Conservation (phyloP, 768 basidiomycete genomes). For the Rhizopogon sp. region DNA sequence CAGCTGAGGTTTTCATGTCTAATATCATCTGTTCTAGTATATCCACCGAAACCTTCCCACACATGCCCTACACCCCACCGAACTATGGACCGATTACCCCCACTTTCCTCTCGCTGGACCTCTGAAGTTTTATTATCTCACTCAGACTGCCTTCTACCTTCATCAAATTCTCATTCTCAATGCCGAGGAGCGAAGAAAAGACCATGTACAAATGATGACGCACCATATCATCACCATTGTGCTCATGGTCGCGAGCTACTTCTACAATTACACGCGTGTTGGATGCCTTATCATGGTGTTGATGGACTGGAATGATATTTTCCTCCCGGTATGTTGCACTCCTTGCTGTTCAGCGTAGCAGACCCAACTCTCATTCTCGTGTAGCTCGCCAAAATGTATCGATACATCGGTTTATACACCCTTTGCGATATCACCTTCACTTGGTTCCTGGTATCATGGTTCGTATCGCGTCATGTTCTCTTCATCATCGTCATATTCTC, state of each 20-base stretch:
- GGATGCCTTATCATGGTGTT: constrained; percentile 87
- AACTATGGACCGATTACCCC: constrained; percentile 80
- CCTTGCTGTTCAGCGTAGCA: neutral
- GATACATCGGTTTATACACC: constrained; percentile 67
- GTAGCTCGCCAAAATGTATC: constrained; percentile 90
- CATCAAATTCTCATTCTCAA: constrained; percentile 92
- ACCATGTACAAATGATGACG: constrained; percentile 93
- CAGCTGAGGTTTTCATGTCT: constrained; percentile 8
- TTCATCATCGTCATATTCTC: constrained; percentile 71
- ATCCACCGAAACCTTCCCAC: constrained; percentile 72
- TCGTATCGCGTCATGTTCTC: constrained; percentile 82
- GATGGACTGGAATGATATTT: constrained; percentile 94
- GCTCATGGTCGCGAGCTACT: constrained; percentile 76
- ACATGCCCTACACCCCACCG: constrained; percentile 51
- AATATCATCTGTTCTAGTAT: constrained; percentile 48
- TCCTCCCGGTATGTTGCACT: constrained; percentile 68
- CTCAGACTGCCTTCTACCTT: constrained; percentile 82
- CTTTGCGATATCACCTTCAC: constrained; percentile 74
- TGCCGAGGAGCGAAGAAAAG: constrained; percentile 87
- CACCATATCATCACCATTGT: constrained; percentile 89
- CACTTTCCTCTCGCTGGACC: constrained; percentile 74
- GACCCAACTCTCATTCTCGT: neutral
- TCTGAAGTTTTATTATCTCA: constrained; percentile 87
- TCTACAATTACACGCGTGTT: constrained; percentile 79
- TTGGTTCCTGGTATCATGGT: constrained; percentile 84